Evolutionary conservation across 768 basidiomycete species (phyloP), one percentile per base, ranked within the genome.

Genomic region (Russula sp.): DNA sequence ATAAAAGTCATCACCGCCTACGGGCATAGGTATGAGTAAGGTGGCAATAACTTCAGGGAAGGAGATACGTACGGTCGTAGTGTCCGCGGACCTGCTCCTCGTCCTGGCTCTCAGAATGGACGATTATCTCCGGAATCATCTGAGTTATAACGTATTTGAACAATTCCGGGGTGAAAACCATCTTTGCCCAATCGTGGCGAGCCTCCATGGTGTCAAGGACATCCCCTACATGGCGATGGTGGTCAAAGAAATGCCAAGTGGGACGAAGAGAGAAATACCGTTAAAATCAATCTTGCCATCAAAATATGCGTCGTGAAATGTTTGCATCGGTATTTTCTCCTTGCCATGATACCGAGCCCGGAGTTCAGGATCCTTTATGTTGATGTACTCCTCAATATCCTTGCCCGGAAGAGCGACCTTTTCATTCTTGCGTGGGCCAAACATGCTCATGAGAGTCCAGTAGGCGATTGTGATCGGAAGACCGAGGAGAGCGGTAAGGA

Each of bases 241-340:
- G 26, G 68, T 67, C 22, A 49, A 62, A 28, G 66, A 62, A 62
- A 40, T 59, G 59, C 26, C 36, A 51, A 52, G 16, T 10, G 65
- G 16, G 13, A 13, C 18, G 24, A 50, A 55, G 26, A 59, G 20
- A 67, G 13, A 75, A 81, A 46, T 50, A 90, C 96, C 94, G 57
- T 98, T 99, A 75, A 99, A 90, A 61, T 98, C 95, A 65, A 95
- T 85, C 78, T 98, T 98, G 55, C 88, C 88, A 56, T 95, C 94
- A 74, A 99, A 98, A 78, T 89, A 98, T 67, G 93, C 92, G 79
- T 99, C 97, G 73, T 98, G 89, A 81, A 97, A 96, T 69, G 90
- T 78, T 77, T 99, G 96, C 88, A 97, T 95, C 57, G 94, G 94
- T 63, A 99, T 98, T 77, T 97, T 98, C 70, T 86, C 84, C 76